These are phyloP conservation scores for Leccinum subgranulosum DNA, from an alignment of 768 basidiomycete genomes.

Conservation along the genomic window DNA sequence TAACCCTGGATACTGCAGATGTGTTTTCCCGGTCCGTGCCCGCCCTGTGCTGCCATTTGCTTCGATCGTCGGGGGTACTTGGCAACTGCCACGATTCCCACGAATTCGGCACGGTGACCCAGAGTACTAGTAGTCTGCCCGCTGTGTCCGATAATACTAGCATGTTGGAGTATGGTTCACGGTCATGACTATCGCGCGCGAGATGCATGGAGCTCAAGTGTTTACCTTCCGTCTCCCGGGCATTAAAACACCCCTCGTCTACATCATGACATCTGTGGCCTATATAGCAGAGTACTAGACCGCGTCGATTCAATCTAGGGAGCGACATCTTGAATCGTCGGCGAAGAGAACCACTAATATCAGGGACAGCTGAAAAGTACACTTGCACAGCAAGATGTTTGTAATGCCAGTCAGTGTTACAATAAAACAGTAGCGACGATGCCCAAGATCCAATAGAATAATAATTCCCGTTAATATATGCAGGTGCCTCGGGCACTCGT, in stretches of 20 bases:
- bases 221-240: not conserved
- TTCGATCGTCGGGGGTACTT: no score
- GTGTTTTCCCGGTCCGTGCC: constrained; percentile 28
- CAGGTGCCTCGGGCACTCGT: not conserved
- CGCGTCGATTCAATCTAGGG: not conserved
- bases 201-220: not conserved
- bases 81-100: no score
- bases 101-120: no score
- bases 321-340: not conserved
- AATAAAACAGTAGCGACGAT: not conserved
- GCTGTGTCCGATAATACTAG: no score
- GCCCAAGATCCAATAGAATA: not conserved
- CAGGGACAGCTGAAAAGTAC: not conserved
- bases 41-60: no score
- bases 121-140: no score
- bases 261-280: no score
- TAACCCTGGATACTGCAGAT: constrained; percentile 48
- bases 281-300: not conserved
- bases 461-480: not conserved
- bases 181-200: no score
- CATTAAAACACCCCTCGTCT: not conserved
- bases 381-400: not conserved
- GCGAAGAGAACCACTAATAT: not conserved
- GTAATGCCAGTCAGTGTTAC: not conserved
- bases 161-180: no score